These are phyloP conservation scores for Globisporangium cystogenes DNA, from an alignment of 352 stramenopile genomes.

Conservation along the genomic window DNA sequence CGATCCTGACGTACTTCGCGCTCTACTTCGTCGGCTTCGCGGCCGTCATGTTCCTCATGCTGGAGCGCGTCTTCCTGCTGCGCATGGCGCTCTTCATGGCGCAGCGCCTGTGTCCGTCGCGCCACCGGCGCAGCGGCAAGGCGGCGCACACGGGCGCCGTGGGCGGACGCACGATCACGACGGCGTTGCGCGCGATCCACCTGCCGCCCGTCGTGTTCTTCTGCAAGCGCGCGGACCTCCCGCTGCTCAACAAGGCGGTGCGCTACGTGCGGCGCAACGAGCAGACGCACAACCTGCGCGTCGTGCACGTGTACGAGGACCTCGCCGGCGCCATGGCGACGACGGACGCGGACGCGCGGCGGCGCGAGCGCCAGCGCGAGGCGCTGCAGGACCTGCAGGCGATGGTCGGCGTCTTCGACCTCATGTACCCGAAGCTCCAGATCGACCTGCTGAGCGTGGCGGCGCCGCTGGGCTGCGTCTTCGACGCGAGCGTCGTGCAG, in stretches of 20 bases:
- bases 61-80: constrained; percentile 44
- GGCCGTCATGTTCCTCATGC: constrained; percentile 41
- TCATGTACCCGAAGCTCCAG: constrained; percentile 84
- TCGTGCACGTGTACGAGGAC: constrained; percentile 66
- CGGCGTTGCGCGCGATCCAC: constrained; percentile 41
- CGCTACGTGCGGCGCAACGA: constrained; percentile 87
- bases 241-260: constrained; percentile 88
- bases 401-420: constrained; percentile 60
- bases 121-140: constrained; percentile 23
- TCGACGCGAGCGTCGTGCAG: constrained; percentile 61
- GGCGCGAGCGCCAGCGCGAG: neutral
- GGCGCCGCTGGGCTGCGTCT: constrained; percentile 21
- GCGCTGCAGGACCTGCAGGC: constrained; percentile 21
- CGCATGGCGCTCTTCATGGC: constrained; percentile 18
- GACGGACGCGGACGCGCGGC: neutral
- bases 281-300: constrained; percentile 77
- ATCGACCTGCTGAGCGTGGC: constrained; percentile 65
- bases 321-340: constrained; percentile 1
- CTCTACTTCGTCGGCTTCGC: constrained; percentile 48
- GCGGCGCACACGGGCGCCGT: constrained; percentile 33
- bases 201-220: constrained; percentile 81
- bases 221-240: constrained; percentile 79
- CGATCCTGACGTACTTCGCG: constrained; percentile 46
- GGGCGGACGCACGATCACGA: constrained; percentile 37
- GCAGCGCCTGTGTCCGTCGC: constrained; percentile 10